A percentile compares a stretch with the other conserved stretches of the same genome.
phyloP scores from a whole-genome alignment of 140 eudicot genomes.

The Senecio squalidus region DNA sequence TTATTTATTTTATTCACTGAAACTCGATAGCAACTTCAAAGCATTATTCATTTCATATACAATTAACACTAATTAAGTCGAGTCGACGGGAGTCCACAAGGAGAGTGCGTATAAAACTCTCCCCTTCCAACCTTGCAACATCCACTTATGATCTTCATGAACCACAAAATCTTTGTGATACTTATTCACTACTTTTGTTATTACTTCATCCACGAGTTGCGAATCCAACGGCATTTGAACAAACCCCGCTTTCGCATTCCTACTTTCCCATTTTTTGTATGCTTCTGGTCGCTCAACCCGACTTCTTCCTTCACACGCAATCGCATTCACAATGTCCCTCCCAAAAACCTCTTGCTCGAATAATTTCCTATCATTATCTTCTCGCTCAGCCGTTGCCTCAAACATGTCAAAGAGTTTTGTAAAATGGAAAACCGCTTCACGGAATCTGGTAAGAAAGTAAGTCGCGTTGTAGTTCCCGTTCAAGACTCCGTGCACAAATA shows the following conservation, averaged over 20 bases:
- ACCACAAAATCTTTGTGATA: conserved; percentile 45
- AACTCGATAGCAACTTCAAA: too few relatives aligned
- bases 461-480: conserved; percentile 41
- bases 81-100: conserved; percentile 33
- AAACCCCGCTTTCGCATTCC: conserved; percentile 38
- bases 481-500: conserved; percentile 47
- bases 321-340: conserved; percentile 35
- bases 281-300: conserved; percentile 55
- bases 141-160: conserved; percentile 50
- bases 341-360: conserved; percentile 46
- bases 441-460: conserved; percentile 37
- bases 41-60: too few relatives aligned
- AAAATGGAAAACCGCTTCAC: conserved; percentile 41
- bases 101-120: conserved; percentile 40
- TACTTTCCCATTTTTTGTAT: conserved; percentile 38
- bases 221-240: conserved; percentile 26
- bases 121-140: conserved; percentile 67
- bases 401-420: conserved; percentile 50
- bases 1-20: too few relatives aligned
- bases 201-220: conserved; percentile 30
- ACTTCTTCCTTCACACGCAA: conserved; percentile 47
- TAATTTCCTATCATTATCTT: conserved; percentile 27
- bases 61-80: too few relatives aligned
- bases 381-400: conserved; percentile 31
- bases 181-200: conserved; percentile 18